Evolutionary conservation across 2,329 filamentous ascomycete genomes (phyloP).

Genomic region (Hypoxylon sp.): DNA sequence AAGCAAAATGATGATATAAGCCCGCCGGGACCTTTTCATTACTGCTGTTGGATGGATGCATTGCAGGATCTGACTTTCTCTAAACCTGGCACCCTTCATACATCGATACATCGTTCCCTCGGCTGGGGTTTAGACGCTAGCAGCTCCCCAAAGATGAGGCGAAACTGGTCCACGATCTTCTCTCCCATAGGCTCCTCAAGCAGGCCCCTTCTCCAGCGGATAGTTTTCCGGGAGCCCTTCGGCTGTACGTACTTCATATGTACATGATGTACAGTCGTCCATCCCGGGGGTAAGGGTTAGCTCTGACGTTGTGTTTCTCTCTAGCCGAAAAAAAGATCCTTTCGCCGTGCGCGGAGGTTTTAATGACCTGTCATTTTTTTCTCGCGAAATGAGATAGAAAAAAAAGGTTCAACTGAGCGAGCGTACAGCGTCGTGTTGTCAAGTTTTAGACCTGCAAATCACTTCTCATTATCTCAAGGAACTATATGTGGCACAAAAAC

Average conservation of each 20-base stretch:
- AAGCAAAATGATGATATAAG: slow-evolving; percentile 34
- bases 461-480: slow-evolving; percentile 27
- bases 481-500: slow-evolving; percentile 30
- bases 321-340: slow-evolving; percentile 29
- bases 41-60: slow-evolving; percentile 33
- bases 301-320: slow-evolving; percentile 21
- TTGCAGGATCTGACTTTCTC: slow-evolving; percentile 38
- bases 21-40: slow-evolving; percentile 33
- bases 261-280: too few relatives aligned
- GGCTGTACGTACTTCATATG: neutral
- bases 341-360: slow-evolving; percentile 19
- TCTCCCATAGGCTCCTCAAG: slow-evolving; percentile 8
- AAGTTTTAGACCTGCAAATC: slow-evolving; percentile 29
- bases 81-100: slow-evolving; percentile 8
- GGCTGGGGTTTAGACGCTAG: slow-evolving; percentile 21
- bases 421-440: slow-evolving; percentile 21
- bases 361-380: slow-evolving; percentile 32
- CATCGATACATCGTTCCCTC: slow-evolving; percentile 15
- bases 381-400: slow-evolving; percentile 29
- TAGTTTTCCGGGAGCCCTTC: slow-evolving; percentile 4
- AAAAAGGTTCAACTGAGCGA: slow-evolving; percentile 32
- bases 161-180: slow-evolving; percentile 4
- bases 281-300: slow-evolving; percentile 6
- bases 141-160: slow-evolving; percentile 9
- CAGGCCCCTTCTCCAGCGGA: slow-evolving; percentile 5